Conservation (phyloP, 805 yeast species). For the Sugiyamaella mastotermitis region DNA sequence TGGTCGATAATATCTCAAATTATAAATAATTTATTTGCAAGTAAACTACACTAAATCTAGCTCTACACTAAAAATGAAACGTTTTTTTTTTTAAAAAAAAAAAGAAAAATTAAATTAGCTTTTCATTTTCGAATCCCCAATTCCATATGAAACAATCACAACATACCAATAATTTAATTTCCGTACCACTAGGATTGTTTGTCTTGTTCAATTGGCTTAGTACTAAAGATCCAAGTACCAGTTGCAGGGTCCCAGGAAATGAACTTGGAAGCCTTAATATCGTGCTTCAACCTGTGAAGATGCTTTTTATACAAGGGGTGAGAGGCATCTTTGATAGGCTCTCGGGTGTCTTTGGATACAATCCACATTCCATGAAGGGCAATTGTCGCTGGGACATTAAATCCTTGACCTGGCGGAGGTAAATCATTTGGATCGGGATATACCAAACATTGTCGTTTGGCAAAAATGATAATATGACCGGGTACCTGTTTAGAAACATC, state of each 20-base stretch:
- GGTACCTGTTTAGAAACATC: conserved; percentile 52
- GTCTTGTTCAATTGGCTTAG: conserved; percentile 12
- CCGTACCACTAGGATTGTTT: not conserved
- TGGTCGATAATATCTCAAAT: conserved; percentile 51
- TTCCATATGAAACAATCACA: too few species aligned
- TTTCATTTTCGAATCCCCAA: too few species aligned
- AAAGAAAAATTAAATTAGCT: too few species aligned
- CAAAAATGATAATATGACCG: conserved; percentile 59
- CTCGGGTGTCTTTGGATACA: conserved; percentile 58
- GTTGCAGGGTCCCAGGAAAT: conserved; percentile 69
- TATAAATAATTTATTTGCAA: too few species aligned
- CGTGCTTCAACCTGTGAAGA: conserved; percentile 58
- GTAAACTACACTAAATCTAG: too few species aligned
- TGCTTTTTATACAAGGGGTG: conserved; percentile 68
- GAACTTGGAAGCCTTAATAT: conserved; percentile 55
- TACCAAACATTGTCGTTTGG: conserved; percentile 52
- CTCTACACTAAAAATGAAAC: too few species aligned
- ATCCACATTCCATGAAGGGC: conserved; percentile 81
- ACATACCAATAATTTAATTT: not conserved
- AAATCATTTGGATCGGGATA: conserved; percentile 62
- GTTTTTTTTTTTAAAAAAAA: too few species aligned
- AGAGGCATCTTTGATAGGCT: conserved; percentile 70
- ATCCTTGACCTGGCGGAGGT: conserved; percentile 74
- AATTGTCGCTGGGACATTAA: conserved; percentile 69
- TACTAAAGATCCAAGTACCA: conserved; percentile 37